Evolutionary conservation across 176 grass and related monocot species (phyloP).

Genomic region (Rhipidocladum racemiflorum): DNA sequence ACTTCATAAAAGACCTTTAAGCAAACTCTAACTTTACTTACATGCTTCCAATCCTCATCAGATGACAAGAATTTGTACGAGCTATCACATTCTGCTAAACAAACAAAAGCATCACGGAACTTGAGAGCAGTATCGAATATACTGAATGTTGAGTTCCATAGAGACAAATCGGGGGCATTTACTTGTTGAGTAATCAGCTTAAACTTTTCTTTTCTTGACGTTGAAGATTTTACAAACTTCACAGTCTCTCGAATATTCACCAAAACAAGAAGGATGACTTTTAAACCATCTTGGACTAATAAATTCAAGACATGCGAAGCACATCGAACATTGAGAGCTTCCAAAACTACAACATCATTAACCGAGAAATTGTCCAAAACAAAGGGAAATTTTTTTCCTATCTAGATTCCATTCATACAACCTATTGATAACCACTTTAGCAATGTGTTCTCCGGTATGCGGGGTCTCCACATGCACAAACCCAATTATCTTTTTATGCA

Average conservation of each 20-base stretch:
- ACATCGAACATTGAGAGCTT: neutral
- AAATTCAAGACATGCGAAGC: conserved; percentile 12
- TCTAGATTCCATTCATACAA: neutral
- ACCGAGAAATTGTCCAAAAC: neutral
- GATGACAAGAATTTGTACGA: conserved; percentile 9
- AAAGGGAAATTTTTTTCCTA: neutral
- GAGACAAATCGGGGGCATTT: neutral
- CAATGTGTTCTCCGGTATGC: neutral
- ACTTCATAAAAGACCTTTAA: conserved; percentile 32
- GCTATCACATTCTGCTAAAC: neutral
- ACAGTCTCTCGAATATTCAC: neutral
- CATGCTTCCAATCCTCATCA: conserved; percentile 27
- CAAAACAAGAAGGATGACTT: neutral
- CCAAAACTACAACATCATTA: neutral
- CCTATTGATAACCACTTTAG: neutral
- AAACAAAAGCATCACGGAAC: conserved; percentile 3
- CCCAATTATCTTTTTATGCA: conserved; percentile 30
- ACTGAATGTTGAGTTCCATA: conserved; percentile 32
- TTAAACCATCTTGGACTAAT: conserved; percentile 12
- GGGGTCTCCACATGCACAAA: neutral
- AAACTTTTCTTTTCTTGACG: conserved; percentile 11
- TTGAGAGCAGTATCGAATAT: conserved; percentile 32
- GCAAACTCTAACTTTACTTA: conserved; percentile 1
- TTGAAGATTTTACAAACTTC: conserved; percentile 25
- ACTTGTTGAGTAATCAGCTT: neutral